Percentiles rank a stretch among this genome's conserved stretches.
phyloP scores from a whole-genome alignment of 2,329 filamentous ascomycete species.

The Endothia cerciana region DNA sequence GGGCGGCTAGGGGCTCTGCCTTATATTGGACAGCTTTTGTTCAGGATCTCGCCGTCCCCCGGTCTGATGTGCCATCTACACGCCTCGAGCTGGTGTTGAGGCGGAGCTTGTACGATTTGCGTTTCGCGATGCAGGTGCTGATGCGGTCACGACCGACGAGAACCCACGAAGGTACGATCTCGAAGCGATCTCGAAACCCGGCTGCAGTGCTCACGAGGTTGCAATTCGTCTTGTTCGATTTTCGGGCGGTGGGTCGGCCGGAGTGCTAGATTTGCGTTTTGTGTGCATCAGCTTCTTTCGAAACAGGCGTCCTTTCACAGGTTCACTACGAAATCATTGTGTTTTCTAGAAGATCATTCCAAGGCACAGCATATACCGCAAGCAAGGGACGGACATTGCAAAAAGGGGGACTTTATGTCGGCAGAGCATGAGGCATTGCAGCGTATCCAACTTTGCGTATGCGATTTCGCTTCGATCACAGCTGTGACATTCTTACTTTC shows the following conservation, averaged over 20 bases:
- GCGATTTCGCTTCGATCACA: slow-evolving; percentile 2
- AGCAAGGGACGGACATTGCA: slow-evolving; percentile 17
- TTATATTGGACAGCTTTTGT: slow-evolving; percentile 35
- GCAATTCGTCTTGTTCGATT: not conserved
- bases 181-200: slow-evolving; percentile 12
- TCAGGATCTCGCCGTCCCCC: slow-evolving; percentile 28
- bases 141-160: not conserved
- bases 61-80: slow-evolving; percentile 24
- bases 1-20: slow-evolving; percentile 12
- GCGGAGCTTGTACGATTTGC: slow-evolving; percentile 25
- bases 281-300: not conserved
- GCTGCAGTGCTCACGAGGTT: slow-evolving; percentile 13
- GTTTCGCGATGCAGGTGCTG: slow-evolving; percentile 8
- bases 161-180: slow-evolving; percentile 5
- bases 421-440: slow-evolving; percentile 26
- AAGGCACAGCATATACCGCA: slow-evolving; percentile 30
- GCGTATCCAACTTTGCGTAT: slow-evolving; percentile 10
- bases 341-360: slow-evolving; percentile 26
- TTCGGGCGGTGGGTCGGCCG: not conserved
- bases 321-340: slow-evolving; percentile 18
- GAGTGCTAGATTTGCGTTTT: not conserved
- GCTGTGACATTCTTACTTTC: not conserved
- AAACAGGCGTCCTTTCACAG: slow-evolving; percentile 5
- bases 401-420: slow-evolving; percentile 15
- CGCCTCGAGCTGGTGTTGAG: slow-evolving; percentile 22